Evolutionary conservation across 2,329 filamentous ascomycete species (phyloP).

Genomic region (Neocatenulostroma microsporum): DNA sequence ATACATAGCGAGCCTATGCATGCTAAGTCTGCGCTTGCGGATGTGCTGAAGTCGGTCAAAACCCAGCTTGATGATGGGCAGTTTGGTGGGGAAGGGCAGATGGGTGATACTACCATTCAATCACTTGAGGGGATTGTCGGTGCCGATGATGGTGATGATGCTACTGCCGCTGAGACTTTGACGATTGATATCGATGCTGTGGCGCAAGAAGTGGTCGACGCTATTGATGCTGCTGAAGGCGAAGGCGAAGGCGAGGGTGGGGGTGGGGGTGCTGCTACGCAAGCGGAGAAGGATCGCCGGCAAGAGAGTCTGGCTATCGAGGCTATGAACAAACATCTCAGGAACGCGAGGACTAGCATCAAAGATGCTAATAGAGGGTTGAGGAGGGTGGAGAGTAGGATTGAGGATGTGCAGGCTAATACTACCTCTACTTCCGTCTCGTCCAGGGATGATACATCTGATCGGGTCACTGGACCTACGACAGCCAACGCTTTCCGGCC

Average conservation of each 20-base stretch:
- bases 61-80: constrained; percentile 13
- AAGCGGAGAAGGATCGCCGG: constrained; percentile 35
- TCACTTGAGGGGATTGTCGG: constrained; percentile 40
- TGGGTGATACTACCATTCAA: constrained; percentile 42
- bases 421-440: not conserved
- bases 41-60: constrained; percentile 34
- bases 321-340: constrained; percentile 35
- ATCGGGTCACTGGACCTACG: not conserved
- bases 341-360: constrained; percentile 35
- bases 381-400: constrained; percentile 33
- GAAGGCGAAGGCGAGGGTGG: no score
- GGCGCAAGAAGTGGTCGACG: constrained; percentile 4
- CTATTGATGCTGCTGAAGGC: constrained; percentile 4
- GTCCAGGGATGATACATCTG: not conserved
- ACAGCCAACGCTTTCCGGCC: no score
- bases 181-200: constrained; percentile 13
- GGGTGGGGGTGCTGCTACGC: constrained; percentile 24
- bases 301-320: constrained; percentile 37
- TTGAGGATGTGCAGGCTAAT: constrained; percentile 25
- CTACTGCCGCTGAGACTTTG: constrained; percentile 14
- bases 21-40: constrained; percentile 30
- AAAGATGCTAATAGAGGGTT: constrained; percentile 39
- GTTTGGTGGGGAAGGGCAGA: constrained; percentile 13
- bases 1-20: constrained; percentile 14
- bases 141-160: constrained; percentile 19